These are phyloP conservation scores for Voacanga thouarsii DNA, from an alignment of 257 asterid genomes.

Conservation along the genomic window DNA sequence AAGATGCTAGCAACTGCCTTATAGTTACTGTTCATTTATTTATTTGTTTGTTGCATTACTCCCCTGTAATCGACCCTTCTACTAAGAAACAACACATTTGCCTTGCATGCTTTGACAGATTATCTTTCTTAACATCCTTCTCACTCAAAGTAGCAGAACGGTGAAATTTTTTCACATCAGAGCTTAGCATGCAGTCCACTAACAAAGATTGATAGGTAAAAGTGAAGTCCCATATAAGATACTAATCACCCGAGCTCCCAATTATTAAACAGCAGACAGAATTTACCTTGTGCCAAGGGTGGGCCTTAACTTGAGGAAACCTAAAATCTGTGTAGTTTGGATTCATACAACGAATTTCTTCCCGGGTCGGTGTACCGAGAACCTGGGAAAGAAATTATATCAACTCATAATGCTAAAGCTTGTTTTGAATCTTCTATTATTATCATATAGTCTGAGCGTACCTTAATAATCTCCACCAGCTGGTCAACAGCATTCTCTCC, in stretches of 20 bases:
- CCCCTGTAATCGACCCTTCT: not conserved
- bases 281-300: conserved; percentile 95
- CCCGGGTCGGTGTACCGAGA: conserved; percentile 95
- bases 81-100: not conserved
- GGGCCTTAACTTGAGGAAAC: conserved; percentile 93
- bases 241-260: conserved; percentile 3
- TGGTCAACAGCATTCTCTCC: conserved; percentile 99
- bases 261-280: not conserved
- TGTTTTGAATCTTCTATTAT: conserved; percentile 12
- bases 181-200: not conserved
- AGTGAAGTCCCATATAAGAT: not conserved
- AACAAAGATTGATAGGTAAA: not conserved
- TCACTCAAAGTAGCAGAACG: not conserved
- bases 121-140: not conserved
- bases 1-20: not conserved
- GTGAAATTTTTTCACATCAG: not conserved
- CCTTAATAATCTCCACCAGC: conserved; percentile 95
- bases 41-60: not conserved
- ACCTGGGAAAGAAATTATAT: conserved; percentile 49
- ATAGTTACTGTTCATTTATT: not conserved
- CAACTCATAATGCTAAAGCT: conserved; percentile 14
- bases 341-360: conserved; percentile 96
- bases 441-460: conserved; percentile 20
- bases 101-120: not conserved
- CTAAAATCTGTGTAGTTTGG: conserved; percentile 85